Base-by-base conservation (phyloP, 768 basidiomycete genomes). In the Strobilomyces echinocephalus region DNA sequence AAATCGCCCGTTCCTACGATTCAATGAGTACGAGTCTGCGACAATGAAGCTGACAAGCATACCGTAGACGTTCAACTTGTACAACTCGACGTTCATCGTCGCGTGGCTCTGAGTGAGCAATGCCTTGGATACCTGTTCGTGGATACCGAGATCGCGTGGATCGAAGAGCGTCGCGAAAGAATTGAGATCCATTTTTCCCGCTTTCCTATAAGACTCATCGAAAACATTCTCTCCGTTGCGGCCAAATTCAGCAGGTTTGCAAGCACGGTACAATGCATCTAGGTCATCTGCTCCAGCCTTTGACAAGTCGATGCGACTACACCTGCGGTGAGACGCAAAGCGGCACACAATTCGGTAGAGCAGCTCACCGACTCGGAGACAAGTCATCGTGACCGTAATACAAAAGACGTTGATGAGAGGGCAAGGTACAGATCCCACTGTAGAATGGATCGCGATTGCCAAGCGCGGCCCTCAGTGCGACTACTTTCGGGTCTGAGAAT, bases 21-120 rank as follows among this genome's bases (percentile, higher is more conserved):
- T 42, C 9, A 8, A 31, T 20, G 14, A 16, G 3, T 8, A n/a
- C 16, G 24, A 11, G 42, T 20, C 14, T 10, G 31, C 10, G 31
- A 34, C 43, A 44, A 16, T 10, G 12, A 12, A 16, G 4, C 8
- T 7, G 3, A 5, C 11, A 1, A 18, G 18, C 40, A 38, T 20
- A 77, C 79, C 72, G 48, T 79, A 79, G 5, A 78, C 72, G 49
- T 79, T 77, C 48, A 79, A 64, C 54, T 79, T 78, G 60, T 77
- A 76, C 8, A 77, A 51, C 56, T 79, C 73, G 55, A 9, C 26
- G 1, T 40, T 36, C 38, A 46, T 49, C 35, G 33, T 16, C 14
- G 54, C 48, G 3, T 28, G 1, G 10, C 18, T 16, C 36, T 28
- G 2, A 5, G 59, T 55, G 15, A 59, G 52, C 40, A 57, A 50